Conservation (phyloP, 345 rosid genomes). For the Citrus hindsii region DNA sequence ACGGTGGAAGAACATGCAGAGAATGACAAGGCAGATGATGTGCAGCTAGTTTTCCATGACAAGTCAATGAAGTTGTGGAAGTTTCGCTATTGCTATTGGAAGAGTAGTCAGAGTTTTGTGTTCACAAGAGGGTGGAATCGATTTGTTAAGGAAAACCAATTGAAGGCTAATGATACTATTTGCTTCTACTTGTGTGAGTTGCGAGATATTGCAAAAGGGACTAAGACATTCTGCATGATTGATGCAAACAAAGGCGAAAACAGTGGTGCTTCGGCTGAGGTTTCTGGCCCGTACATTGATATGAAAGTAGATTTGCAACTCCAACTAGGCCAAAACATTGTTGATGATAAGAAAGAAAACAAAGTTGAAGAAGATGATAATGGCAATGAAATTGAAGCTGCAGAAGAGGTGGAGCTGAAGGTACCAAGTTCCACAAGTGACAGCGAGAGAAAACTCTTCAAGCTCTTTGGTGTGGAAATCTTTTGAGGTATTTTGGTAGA, state of each 20-base stretch:
- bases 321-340: not conserved
- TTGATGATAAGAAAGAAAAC: not conserved
- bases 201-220: conserved; percentile 2
- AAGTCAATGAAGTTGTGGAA: conserved; percentile 66
- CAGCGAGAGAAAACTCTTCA: conserved; percentile 22
- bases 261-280: not conserved
- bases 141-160: conserved; percentile 61
- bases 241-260: conserved; percentile 16
- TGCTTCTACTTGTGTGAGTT: conserved; percentile 42
- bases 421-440: not conserved
- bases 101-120: conserved; percentile 83
- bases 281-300: not conserved
- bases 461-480: conserved; percentile 46
- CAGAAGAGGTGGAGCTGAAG: not conserved
- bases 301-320: conserved; percentile 8
- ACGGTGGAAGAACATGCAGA: not conserved
- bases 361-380: not conserved
- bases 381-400: not conserved
- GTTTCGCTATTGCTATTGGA: conserved; percentile 88
- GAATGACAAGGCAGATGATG: conserved; percentile 19
- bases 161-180: conserved; percentile 54
- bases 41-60: conserved; percentile 56
- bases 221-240: conserved; percentile 36
- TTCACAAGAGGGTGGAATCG: conserved; percentile 86
- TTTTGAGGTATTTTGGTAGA: conserved; percentile 2